These are phyloP conservation scores for Zalaria obscura DNA, from an alignment of 2,329 filamentous ascomycete genomes.

Conservation along the genomic window DNA sequence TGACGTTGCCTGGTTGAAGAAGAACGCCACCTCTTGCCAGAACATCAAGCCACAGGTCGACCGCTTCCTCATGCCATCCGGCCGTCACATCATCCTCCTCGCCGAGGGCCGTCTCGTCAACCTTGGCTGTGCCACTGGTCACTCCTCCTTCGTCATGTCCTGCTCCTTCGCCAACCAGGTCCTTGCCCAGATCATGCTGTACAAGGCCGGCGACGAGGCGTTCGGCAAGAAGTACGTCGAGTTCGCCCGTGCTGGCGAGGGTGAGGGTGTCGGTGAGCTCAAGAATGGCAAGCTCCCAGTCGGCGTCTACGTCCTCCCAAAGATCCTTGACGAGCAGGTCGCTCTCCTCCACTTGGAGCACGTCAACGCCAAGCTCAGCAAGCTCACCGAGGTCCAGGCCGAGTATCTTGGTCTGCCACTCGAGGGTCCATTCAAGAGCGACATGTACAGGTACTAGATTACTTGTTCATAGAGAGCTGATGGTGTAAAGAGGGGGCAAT, in stretches of 20 bases:
- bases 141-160: constrained; percentile 99
- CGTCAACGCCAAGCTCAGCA: constrained; percentile 87
- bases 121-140: constrained; percentile 95
- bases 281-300: constrained; percentile 75
- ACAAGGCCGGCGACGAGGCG: constrained; percentile 74
- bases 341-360: constrained; percentile 85
- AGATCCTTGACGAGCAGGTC: constrained; percentile 98
- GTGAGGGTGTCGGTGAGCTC: constrained; percentile 16
- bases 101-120: constrained; percentile 98
- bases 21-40: constrained; percentile 80
- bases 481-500: background rate
- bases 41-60: constrained; percentile 99
- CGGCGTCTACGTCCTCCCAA: constrained; percentile 92
- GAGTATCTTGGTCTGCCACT: constrained; percentile 82
- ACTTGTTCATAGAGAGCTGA: constrained; percentile 1
- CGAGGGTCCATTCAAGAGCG: constrained; percentile 91
- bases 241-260: constrained; percentile 48
- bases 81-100: constrained; percentile 94
- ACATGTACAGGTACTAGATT: constrained; percentile 68
- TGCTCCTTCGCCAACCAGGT: constrained; percentile 99
- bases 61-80: constrained; percentile 86
- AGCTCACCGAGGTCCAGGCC: constrained; percentile 71
- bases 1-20: constrained; percentile 98
- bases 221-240: constrained; percentile 93
- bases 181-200: constrained; percentile 96